Base-by-base conservation (phyloP, 108 stramenopile genomes). In the Conticribra weissflogii region DNA sequence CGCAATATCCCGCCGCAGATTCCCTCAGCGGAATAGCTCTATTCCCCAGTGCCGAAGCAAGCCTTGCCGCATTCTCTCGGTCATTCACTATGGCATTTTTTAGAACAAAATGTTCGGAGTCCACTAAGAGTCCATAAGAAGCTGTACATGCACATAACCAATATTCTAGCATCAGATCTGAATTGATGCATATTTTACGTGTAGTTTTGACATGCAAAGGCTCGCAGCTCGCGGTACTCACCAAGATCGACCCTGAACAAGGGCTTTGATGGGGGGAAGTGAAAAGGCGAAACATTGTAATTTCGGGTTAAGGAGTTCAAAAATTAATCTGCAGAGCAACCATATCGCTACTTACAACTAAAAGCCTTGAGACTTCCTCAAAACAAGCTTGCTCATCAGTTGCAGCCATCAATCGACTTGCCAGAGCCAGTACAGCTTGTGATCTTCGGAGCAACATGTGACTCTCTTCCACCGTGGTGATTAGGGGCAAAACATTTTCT, bases 361-460 rank as follows among this genome's bases (percentile, higher is more conserved):
- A n/a, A n/a, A n/a, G n/a, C n/a, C n/a, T n/a, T n/a, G n/a, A n/a
- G n/a, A n/a, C n/a, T n/a, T n/a, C n/a, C 36, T 77, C 62, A 50
- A 59, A 77, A 49, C 73, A 74, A 7, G 65, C 7, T 9, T 66
- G 49, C 59, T 74, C 76, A 29, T 78, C 76, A 0, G 76, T 70
- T 18, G 76, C 70, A 2, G 70, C 76, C 76, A 78, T 72, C 17
- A 78, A 41, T 31, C 64, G 76, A 0, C 61, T 51, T 55, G 70
- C 36, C 16, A 78, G 34, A 23, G 53, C 33, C 12, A 46, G 41
- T 15, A 78, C 71, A 1, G 76, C 58, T 45, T 71, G 18, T 9
- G 71, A 66, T 59, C 76, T 32, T 48, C 71, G 63, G 24, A 78
- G 64, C 8, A 63, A 34, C 29, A 66, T 24, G 15, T 60, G 28